A percentile compares a stretch with the other conserved stretches of the same genome.
phyloP scores from a whole-genome alignment of 768 basidiomycete genomes.

The Suillus discolor region DNA sequence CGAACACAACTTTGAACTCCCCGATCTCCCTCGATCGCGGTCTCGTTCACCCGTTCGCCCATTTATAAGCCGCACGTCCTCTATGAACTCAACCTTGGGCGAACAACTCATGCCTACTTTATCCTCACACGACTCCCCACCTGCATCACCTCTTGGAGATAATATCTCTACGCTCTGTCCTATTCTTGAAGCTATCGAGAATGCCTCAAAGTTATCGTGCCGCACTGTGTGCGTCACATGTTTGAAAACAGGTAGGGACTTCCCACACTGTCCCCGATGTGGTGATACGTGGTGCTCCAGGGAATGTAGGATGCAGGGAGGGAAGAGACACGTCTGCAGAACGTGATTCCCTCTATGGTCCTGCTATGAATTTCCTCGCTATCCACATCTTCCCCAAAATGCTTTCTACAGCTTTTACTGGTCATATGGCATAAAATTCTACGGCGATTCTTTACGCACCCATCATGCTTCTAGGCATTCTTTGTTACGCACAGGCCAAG shows the following conservation, averaged over 20 bases:
- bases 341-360: not conserved
- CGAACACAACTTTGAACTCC: conserved; percentile 26
- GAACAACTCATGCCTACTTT: conserved; percentile 13
- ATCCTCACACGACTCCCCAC: conserved; percentile 14
- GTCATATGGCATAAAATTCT: not conserved
- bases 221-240: conserved; percentile 53
- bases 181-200: conserved; percentile 53
- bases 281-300: conserved; percentile 66
- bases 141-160: conserved; percentile 24
- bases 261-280: conserved; percentile 64
- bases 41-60: conserved; percentile 28
- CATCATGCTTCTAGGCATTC: not conserved
- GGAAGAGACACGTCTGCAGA: conserved; percentile 53
- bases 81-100: conserved; percentile 24
- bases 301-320: conserved; percentile 55
- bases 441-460: not conserved
- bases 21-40: conserved; percentile 30
- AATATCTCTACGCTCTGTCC: conserved; percentile 36
- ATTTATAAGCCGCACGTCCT: conserved; percentile 47
- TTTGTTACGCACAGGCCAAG: not conserved
- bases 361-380: not conserved
- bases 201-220: conserved; percentile 50
- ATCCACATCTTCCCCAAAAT: not conserved
- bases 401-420: not conserved
- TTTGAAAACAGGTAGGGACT: conserved; percentile 52